Base-by-base conservation (phyloP, 1,139 yeast species). In the Saccharomyces uvarum region DNA sequence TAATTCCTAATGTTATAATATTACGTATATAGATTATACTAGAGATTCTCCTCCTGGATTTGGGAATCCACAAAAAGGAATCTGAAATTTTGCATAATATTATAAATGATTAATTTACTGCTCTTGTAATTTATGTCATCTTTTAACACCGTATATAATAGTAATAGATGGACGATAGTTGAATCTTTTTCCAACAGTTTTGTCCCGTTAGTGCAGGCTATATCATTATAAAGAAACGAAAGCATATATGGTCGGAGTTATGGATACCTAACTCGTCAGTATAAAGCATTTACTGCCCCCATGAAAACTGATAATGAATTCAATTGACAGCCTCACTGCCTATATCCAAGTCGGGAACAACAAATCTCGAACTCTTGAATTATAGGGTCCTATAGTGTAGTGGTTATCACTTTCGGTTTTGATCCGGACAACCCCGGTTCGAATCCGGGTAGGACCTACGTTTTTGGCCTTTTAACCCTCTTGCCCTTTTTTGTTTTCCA, bases 381-480 rank as follows among this genome's bases (percentile, higher is more conserved):
- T 26, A 11, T 27, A 27, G 6, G 53, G 53, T 51, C 28, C 50
- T 78, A 78, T 79, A 78, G 82, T 79, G 82, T 79, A 79, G 82
- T 78, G 82, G 83, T 79, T 77, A 79, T 79, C 82, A 79, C 83
- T 75, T 75, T 78, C 81, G 82, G 82, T 78, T 79, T 77, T 79
- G 82, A 78, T 84, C 89, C 90, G 83, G 75, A 78, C 82, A 83
- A 86, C 91, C 89, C 89, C 90, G 86, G 91, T 85, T 86, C 91
- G 91, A 85, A 83, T 83, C 91, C 90, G 90, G 90, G 89, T 82
- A 82, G 83, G 89, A 84, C 89, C 89, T 84, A 56, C 64, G 65
- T 76, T 76, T 75, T 70, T 62, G 11, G 26, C 4, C 24, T 38
- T 19, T 38, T 38, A 38, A 38, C 44, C 44, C 44, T 38, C 44